Conservation (phyloP, 768 basidiomycete genomes). For the Aureoboletus auriporus region DNA sequence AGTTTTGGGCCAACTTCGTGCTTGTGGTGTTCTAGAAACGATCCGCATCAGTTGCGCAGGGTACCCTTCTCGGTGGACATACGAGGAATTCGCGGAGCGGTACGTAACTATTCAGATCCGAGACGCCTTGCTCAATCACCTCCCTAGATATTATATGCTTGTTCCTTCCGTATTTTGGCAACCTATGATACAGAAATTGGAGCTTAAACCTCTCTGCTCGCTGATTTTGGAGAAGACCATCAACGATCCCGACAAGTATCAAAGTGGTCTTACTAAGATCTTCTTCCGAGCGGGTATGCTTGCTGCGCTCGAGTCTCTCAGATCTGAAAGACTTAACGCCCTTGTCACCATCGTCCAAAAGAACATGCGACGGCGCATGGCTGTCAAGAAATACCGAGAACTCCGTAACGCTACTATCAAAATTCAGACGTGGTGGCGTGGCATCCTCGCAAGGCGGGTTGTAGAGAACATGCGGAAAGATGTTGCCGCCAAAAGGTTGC, state of each 20-base stretch:
- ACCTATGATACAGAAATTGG: constrained; percentile 76
- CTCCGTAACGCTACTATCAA: constrained; percentile 72
- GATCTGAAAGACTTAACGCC: constrained; percentile 81
- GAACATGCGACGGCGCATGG: constrained; percentile 88
- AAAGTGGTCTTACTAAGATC: constrained; percentile 95
- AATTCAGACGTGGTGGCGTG: constrained; percentile 94
- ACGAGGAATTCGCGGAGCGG: constrained; percentile 98
- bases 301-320: constrained; percentile 87
- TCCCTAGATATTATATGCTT: constrained; percentile 90
- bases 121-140: constrained; percentile 16
- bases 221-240: constrained; percentile 83
- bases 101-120: constrained; percentile 34
- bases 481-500: constrained; percentile 71
- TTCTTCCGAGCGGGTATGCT: constrained; percentile 99
- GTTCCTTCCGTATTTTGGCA: constrained; percentile 84
- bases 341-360: constrained; percentile 97
- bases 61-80: constrained; percentile 97
- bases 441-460: constrained; percentile 69
- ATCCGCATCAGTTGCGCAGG: constrained; percentile 99
- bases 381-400: constrained; percentile 71
- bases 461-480: constrained; percentile 71
- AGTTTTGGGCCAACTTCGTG: constrained; percentile 89
- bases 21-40: constrained; percentile 98
- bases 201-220: constrained; percentile 77
- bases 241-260: constrained; percentile 93